Evolutionary conservation across 805 yeast species (phyloP), one percentile per base, ranked within the genome.

Genomic region (Ogataea wickerhamii): DNA sequence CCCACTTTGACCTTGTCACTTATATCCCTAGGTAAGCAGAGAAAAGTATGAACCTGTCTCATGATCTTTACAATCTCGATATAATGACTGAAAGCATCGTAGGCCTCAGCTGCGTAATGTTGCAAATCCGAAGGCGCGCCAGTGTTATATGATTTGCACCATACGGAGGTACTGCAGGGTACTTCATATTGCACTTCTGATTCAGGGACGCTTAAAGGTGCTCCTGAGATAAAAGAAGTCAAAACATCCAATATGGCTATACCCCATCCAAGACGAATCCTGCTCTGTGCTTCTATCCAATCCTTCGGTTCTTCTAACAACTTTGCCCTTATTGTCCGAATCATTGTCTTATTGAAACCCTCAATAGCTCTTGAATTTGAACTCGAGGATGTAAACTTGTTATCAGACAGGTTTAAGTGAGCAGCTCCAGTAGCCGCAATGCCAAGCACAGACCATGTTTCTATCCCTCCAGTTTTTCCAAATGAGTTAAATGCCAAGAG

Each of bases 231-330:
- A 3, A 67, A 56, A 4, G 69, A 63, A 36, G 61, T 52, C 5
- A 64, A 52, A 1, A 66, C 56, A 41, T 66, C 70, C 31, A 66
- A 36, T 17, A 53, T 41, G 49, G 62, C 51, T 47, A 67, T 29
- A 52, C 66, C 66, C 66, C 64, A 37, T 52, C 52, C 39, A 47
- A 58, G 14, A 55, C 68, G 37, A 56, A 52, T 42, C 58, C 67
- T 55, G 5, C 57, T 53, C 33, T 66, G 69, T 14, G 51, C 58
- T 36, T 65, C 68, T n/a, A 63, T 55, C 67, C 70, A 66, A 32
- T 60, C 55, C 14, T 55, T 55, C 1, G 59, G 56, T 22, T 47
- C 52, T 18, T 37, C 35, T 17, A 52, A 35, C 7, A 52, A 18
- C 22, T 47, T 41, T 6, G 52, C 45, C 13, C 47, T 34, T 28